phyloP scores from a whole-genome alignment of 805 yeast species.

The Yarrowia yakushimensis region DNA sequence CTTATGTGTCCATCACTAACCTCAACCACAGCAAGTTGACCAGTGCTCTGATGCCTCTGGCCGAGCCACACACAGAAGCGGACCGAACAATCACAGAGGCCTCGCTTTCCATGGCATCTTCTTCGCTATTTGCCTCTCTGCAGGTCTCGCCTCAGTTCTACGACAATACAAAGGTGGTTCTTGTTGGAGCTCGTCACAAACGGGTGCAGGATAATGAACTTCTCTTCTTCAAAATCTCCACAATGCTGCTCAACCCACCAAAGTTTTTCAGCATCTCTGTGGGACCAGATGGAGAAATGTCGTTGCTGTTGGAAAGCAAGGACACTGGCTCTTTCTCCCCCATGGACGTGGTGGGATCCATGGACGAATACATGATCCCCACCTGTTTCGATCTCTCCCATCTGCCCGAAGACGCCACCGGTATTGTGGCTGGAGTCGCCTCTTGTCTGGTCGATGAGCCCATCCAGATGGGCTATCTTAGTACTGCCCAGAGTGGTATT shows the following conservation, averaged over 20 bases:
- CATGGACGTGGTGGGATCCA: conserved; percentile 54
- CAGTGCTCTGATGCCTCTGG: conserved; percentile 8
- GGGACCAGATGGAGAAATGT: conserved; percentile 34
- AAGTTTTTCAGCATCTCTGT: conserved; percentile 31
- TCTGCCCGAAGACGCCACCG: conserved; percentile 58
- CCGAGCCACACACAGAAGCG: neutral
- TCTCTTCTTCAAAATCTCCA: conserved; percentile 39
- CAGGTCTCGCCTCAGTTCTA: conserved; percentile 48
- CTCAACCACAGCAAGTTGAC: conserved; percentile 13
- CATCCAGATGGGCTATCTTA: conserved; percentile 53
- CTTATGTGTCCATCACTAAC: conserved; percentile 38
- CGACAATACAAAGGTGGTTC: conserved; percentile 42
- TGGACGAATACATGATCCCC: conserved; percentile 56
- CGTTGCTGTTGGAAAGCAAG: conserved; percentile 34
- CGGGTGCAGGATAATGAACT: conserved; percentile 42
- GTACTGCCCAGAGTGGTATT: conserved; percentile 58
- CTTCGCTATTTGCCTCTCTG: conserved; percentile 30
- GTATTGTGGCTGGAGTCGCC: conserved; percentile 66
- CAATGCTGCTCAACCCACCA: conserved; percentile 37
- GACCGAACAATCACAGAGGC: conserved; percentile 13
- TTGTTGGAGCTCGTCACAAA: conserved; percentile 59
- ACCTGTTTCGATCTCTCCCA: conserved; percentile 51
- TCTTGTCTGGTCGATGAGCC: conserved; percentile 44
- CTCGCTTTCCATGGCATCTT: neutral
- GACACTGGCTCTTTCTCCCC: conserved; percentile 42